A percentile compares a stretch with the other conserved stretches of the same genome.
These are phyloP conservation scores for Lyophyllum decastes DNA, from an alignment of 768 basidiomycete genomes.

Conservation along the genomic window DNA sequence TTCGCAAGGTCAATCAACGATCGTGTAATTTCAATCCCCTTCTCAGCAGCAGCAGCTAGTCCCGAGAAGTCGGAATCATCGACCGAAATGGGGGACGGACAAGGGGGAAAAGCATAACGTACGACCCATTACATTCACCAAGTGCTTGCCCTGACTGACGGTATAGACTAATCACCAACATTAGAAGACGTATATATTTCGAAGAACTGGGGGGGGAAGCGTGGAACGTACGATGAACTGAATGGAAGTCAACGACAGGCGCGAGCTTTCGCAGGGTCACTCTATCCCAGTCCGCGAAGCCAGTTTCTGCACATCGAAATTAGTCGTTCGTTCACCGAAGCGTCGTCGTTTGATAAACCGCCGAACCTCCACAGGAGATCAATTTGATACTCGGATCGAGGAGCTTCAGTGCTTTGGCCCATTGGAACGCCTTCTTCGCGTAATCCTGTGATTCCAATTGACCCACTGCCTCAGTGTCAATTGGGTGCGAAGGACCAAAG, in stretches of 20 bases:
- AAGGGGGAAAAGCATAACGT: conserved; percentile 14
- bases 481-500: background rate
- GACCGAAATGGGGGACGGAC: background rate
- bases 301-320: conserved; percentile 32
- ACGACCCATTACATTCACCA: conserved; percentile 57
- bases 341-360: background rate
- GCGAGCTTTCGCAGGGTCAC: conserved; percentile 40
- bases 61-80: background rate
- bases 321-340: background rate
- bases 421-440: conserved; percentile 55
- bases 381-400: conserved; percentile 58
- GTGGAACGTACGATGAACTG: conserved; percentile 35
- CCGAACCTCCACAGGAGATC: conserved; percentile 53
- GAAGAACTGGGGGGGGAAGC: too few species aligned
- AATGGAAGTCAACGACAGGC: conserved; percentile 53
- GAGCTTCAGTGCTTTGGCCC: conserved; percentile 61
- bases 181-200: too few species aligned
- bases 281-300: conserved; percentile 44
- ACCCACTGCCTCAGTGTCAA: conserved; percentile 37
- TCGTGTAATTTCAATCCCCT: conserved; percentile 50
- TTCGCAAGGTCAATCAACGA: conserved; percentile 53
- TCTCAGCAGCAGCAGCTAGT: conserved; percentile 51
- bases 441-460: conserved; percentile 58
- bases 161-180: conserved; percentile 35
- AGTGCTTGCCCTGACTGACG: conserved; percentile 43